These are phyloP conservation scores for Epichloe gansuensis DNA, from an alignment of 2,329 filamentous ascomycete genomes.

Conservation along the genomic window DNA sequence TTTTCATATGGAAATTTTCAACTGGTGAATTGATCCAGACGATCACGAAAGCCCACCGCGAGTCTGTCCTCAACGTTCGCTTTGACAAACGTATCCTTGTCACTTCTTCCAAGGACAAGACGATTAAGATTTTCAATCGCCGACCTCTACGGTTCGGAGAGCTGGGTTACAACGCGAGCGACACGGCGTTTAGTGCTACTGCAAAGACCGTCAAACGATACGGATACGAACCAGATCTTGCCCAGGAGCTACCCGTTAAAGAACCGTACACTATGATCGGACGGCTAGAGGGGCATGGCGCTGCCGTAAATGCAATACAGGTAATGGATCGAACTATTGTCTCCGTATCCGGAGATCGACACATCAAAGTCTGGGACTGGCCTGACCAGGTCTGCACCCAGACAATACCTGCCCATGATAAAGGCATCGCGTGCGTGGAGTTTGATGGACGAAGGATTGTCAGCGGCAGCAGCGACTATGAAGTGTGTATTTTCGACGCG, in stretches of 20 bases:
- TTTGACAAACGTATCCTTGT: slow-evolving; percentile 88
- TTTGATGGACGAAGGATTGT: slow-evolving; percentile 90
- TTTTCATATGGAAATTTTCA: slow-evolving; percentile 89
- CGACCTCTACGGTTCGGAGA: slow-evolving; percentile 49
- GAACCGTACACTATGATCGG: slow-evolving; percentile 67
- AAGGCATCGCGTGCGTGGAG: slow-evolving; percentile 95
- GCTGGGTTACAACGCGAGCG: slow-evolving; percentile 34
- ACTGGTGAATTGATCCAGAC: slow-evolving; percentile 73
- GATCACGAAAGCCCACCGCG: slow-evolving; percentile 63
- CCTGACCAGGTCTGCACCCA: slow-evolving; percentile 61
- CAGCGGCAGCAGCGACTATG: slow-evolving; percentile 90
- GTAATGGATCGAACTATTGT: slow-evolving; percentile 77
- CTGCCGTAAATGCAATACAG: slow-evolving; percentile 93
- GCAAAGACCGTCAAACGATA: slow-evolving; percentile 39
- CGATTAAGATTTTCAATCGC: slow-evolving; percentile 93
- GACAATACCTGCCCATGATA: slow-evolving; percentile 76
- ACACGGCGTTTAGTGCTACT: slow-evolving; percentile 36
- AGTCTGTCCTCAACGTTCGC: slow-evolving; percentile 85
- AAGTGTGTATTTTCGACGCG: slow-evolving; percentile 88
- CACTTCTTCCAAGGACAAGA: slow-evolving; percentile 94
- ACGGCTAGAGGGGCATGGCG: slow-evolving; percentile 68
- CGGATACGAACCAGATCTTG: slow-evolving; percentile 36
- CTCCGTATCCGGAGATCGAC: slow-evolving; percentile 85
- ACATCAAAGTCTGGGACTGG: slow-evolving; percentile 92
- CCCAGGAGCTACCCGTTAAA: slow-evolving; percentile 35